phyloP scores from a whole-genome alignment of 208 protist species.

The Porcisia deanei region DNA sequence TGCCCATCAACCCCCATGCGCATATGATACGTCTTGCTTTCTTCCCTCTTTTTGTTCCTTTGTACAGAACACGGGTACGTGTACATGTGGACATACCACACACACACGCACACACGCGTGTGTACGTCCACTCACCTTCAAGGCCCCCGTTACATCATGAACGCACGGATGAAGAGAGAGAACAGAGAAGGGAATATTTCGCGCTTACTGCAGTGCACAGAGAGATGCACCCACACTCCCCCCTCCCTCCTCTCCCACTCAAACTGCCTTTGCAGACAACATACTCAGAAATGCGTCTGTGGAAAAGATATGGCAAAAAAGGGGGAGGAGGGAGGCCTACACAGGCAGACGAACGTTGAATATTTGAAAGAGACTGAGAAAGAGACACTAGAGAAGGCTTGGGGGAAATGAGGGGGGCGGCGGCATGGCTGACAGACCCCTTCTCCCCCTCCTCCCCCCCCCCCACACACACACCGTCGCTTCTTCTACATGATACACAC shows the following conservation, averaged over 20 bases:
- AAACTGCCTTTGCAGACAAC: too few relatives aligned
- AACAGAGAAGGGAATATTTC: too few relatives aligned
- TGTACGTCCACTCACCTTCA: not conserved
- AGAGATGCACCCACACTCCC: too few relatives aligned
- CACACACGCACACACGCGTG: not conserved
- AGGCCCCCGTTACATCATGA: too few relatives aligned
- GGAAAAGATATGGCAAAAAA: too few relatives aligned
- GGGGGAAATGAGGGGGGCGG: not conserved
- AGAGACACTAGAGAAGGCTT: not conserved
- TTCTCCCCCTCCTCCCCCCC: not conserved
- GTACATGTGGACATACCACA: not conserved
- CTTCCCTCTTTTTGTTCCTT: constrained; percentile 17
- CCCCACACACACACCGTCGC: not conserved
- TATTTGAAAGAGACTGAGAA: not conserved
- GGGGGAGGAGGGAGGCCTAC: not conserved
- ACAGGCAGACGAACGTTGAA: not conserved
- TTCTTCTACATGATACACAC: too few relatives aligned
- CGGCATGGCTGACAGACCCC: not conserved
- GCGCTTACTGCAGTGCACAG: too few relatives aligned
- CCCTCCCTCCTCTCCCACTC: too few relatives aligned
- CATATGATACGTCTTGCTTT: not conserved
- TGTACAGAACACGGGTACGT: not conserved
- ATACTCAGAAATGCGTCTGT: too few relatives aligned
- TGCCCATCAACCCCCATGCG: too few relatives aligned
- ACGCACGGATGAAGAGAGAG: too few relatives aligned